phyloP scores from a whole-genome alignment of 2,329 filamentous ascomycete species.

The Diaporthe vexans region DNA sequence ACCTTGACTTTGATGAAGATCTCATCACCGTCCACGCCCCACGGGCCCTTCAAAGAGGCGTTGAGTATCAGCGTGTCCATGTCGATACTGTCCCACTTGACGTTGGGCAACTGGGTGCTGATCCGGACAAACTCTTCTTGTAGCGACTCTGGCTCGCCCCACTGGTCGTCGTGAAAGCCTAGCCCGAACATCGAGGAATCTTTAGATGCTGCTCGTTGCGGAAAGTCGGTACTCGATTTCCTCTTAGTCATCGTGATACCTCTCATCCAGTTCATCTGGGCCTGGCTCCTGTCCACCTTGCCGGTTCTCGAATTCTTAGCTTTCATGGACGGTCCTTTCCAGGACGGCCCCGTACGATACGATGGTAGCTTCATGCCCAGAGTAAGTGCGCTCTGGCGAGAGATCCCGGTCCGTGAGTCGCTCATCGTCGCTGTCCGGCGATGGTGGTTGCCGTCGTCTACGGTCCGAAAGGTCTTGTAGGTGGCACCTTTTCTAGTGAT shows the following conservation, averaged over 20 bases:
- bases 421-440: slow-evolving; percentile 74
- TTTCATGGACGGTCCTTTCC: slow-evolving; percentile 72
- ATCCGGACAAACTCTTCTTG: slow-evolving; percentile 76
- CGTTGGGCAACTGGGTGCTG: slow-evolving; percentile 72
- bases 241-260: slow-evolving; percentile 75
- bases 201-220: slow-evolving; percentile 66
- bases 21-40: slow-evolving; percentile 68
- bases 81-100: slow-evolving; percentile 74
- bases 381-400: slow-evolving; percentile 57
- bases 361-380: slow-evolving; percentile 55
- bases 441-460: slow-evolving; percentile 72
- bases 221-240: slow-evolving; percentile 59
- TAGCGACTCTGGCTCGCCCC: slow-evolving; percentile 73
- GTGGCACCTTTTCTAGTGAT: slow-evolving; percentile 86
- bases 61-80: slow-evolving; percentile 71
- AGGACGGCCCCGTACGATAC: slow-evolving; percentile 57
- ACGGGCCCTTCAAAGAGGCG: slow-evolving; percentile 75
- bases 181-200: slow-evolving; percentile 66
- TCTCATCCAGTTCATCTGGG: slow-evolving; percentile 78
- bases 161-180: slow-evolving; percentile 67
- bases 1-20: slow-evolving; percentile 75
- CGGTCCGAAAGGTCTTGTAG: slow-evolving; percentile 87
- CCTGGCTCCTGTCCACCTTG: slow-evolving; percentile 61
- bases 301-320: slow-evolving; percentile 61
- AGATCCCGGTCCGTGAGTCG: slow-evolving; percentile 64